These are phyloP conservation scores for Peronospora destructor DNA, from an alignment of 352 stramenopile species.

Conservation along the genomic window DNA sequence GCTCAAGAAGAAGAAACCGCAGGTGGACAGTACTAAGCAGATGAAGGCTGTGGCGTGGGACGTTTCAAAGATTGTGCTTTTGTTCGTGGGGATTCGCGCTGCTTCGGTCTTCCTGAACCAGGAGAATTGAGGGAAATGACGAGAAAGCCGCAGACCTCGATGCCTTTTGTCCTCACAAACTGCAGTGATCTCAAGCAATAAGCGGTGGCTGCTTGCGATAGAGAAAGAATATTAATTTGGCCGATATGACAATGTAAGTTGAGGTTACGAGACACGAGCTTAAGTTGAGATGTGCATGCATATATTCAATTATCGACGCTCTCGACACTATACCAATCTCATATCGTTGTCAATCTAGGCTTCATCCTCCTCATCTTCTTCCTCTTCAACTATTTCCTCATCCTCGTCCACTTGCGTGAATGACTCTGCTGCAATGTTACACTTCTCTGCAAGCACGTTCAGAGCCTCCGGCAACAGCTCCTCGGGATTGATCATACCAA, in stretches of 20 bases:
- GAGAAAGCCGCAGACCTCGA: neutral
- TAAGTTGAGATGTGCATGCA: conserved; percentile 18
- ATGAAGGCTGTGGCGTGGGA: conserved; percentile 71
- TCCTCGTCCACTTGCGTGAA: conserved; percentile 60
- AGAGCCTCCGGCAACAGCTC: conserved; percentile 74
- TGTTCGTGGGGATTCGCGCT: conserved; percentile 69
- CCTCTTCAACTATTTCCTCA: conserved; percentile 38
- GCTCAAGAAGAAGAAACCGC: conserved; percentile 86
- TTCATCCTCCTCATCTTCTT: conserved; percentile 38
- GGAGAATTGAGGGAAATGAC: conserved; percentile 28
- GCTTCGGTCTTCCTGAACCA: conserved; percentile 68
- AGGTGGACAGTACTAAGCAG: conserved; percentile 71
- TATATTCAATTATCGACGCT: conserved; percentile 27
- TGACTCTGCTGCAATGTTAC: conserved; percentile 74
- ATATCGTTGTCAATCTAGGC: conserved; percentile 40
- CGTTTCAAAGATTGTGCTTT: conserved; percentile 62
- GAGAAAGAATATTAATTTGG: conserved; percentile 2
- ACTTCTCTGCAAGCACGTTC: conserved; percentile 77
- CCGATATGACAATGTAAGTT: conserved; percentile 3
- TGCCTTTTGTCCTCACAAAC: conserved; percentile 3
- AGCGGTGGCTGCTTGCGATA: neutral
- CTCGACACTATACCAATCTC: conserved; percentile 6
- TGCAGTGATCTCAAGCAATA: conserved; percentile 7
- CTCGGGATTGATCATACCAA: conserved; percentile 83
- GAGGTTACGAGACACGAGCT: neutral